Base-by-base conservation (phyloP, 208 protist genomes). In the Lotmaria passim region DNA sequence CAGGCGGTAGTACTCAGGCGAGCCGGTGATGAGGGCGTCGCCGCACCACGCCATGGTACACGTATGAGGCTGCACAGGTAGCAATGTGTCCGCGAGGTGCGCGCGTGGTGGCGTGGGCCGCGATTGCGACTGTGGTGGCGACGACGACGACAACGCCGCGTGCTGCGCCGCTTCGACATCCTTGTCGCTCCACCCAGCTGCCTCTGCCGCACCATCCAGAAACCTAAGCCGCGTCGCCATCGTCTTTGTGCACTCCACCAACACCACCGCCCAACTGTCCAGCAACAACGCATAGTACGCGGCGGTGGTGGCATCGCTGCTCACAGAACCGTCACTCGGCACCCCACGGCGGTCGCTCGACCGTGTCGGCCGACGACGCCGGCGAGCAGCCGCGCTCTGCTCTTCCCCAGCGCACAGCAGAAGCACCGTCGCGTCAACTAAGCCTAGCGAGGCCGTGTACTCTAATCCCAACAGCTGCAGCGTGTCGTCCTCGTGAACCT, bases 21-120 rank as follows among this genome's bases (percentile, higher is more conserved):
- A 72, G 8, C 66, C 66, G 21, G 66, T 63, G 26, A 72, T 39
- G 33, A 72, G 66, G n/a, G 55, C 39, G 26, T 72, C 55, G 6
- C 66, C 36, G 56, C 66, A 72, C 66, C 66, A 72, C 28, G 66
- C 66, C 66, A 72, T 72, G 44, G 66, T 63, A 7, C 44, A 72
- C 21, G 66, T 72, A 28, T 41, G 0, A 2, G 66, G 66, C 3
- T 5, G 56, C 33, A 72, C 66, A 1, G 55, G 19, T 7, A 72
- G 38, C 24, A 33, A 21, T 19, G 63, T 68, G 43, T 68, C 11
- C 19, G 26, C 23, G 0, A 23, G 23, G 33, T 23, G 62, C 15
- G 41, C 19, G 24, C 39, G 7, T 24, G 15, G 57, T 31, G 55
- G 11, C 19, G 34, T 7, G 34, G 28, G 2, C 0, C 14, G 19